Percentiles rank a stretch among this genome's conserved stretches.
phyloP scores from a whole-genome alignment of 371 early-diverging fungal genomes.

The Phascolomyces articulosus region DNA sequence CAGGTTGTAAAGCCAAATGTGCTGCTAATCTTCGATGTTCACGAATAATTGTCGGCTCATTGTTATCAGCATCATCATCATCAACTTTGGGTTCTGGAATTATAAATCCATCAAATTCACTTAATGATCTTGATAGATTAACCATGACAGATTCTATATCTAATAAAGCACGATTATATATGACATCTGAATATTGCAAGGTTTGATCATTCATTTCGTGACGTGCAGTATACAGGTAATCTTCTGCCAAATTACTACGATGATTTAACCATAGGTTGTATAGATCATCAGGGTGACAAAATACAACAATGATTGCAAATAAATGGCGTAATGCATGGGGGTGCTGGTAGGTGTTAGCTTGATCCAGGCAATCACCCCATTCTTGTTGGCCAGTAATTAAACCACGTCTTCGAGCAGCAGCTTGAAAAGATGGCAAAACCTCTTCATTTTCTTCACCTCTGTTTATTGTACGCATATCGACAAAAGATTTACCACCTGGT shows the following conservation, averaged over 20 bases:
- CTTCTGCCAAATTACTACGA: not conserved
- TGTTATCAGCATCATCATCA: not conserved
- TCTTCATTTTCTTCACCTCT: too few relatives aligned
- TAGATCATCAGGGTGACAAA: not conserved
- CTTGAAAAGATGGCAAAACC: too few relatives aligned
- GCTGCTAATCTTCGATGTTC: too few relatives aligned
- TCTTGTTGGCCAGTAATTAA: too few relatives aligned
- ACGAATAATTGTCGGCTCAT: too few relatives aligned
- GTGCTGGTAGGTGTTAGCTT: too few relatives aligned
- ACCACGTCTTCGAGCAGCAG: too few relatives aligned
- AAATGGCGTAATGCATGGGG: not conserved
- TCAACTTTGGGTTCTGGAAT: not conserved
- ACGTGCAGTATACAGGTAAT: not conserved
- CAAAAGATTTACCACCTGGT: conserved; percentile 6
- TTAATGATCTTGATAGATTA: not conserved
- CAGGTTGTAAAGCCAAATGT: too few relatives aligned
- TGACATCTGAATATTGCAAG: not conserved
- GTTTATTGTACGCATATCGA: conserved; percentile 8
- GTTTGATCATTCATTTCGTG: not conserved
- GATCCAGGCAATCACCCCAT: too few relatives aligned
- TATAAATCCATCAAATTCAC: not conserved
- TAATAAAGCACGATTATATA: not conserved
- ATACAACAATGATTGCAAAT: not conserved
- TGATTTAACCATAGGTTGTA: not conserved
- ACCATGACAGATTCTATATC: not conserved